These are phyloP conservation scores for Cornus florida DNA, from an alignment of 148 eudicot species.

Conservation along the genomic window DNA sequence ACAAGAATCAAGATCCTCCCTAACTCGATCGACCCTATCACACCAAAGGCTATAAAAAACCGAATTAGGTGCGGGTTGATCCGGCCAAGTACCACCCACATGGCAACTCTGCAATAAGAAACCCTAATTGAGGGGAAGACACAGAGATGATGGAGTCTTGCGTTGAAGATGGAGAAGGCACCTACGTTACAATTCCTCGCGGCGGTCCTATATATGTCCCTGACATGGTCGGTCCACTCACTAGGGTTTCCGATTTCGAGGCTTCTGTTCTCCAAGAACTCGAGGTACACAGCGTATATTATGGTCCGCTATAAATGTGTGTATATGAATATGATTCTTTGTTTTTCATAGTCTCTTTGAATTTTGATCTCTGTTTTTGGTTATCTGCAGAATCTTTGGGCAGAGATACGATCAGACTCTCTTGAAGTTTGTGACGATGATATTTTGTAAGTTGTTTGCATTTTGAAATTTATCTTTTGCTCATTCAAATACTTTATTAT, in stretches of 20 bases:
- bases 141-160: conserved; percentile 3
- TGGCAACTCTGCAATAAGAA: no score
- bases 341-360: neutral
- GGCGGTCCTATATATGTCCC: conserved; percentile 79
- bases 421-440: conserved; percentile 32
- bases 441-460: conserved; percentile 42
- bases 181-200: conserved; percentile 49
- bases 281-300: conserved; percentile 26
- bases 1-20: no score
- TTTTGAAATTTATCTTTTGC: neutral
- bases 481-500: neutral
- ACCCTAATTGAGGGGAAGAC: no score
- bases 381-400: conserved; percentile 40
- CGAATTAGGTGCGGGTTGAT: no score
- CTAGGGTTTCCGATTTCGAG: conserved; percentile 52
- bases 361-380: neutral
- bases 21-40: no score
- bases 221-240: conserved; percentile 60
- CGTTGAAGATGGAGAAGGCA: conserved; percentile 28
- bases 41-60: no score
- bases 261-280: conserved; percentile 39
- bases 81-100: no score
- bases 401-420: conserved; percentile 34
- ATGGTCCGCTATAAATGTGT: neutral
- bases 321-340: neutral